Conservation (phyloP, 768 basidiomycete genomes). For the Mycena galericulata region DNA sequence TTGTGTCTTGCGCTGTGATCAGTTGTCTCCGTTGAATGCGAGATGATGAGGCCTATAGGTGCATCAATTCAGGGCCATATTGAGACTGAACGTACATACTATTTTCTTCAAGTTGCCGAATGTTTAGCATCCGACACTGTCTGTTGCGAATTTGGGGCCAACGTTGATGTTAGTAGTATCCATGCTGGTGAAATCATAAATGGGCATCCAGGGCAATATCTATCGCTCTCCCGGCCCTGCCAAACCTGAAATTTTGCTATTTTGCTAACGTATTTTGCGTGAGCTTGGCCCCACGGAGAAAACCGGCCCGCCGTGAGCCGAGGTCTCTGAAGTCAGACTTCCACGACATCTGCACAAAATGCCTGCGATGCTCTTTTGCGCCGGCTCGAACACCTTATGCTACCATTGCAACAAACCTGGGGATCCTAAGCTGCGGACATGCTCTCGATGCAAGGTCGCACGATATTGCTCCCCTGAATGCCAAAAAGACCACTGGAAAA, state of each 20-base stretch:
- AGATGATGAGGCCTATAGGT: neutral
- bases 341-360: neutral
- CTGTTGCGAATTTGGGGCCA: too few relatives aligned
- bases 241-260: too few relatives aligned
- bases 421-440: conserved; percentile 9
- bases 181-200: too few relatives aligned
- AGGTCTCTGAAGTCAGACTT: neutral
- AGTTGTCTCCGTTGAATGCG: conserved; percentile 69
- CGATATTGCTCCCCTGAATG: conserved; percentile 13
- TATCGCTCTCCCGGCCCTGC: too few relatives aligned
- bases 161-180: too few relatives aligned
- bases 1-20: conserved; percentile 69
- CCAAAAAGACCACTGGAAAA: conserved; percentile 12
- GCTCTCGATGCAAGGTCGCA: conserved; percentile 12
- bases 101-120: too few relatives aligned
- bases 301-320: neutral
- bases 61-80: neutral
- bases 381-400: conserved; percentile 1
- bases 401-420: conserved; percentile 3
- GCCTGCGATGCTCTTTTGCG: neutral
- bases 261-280: too few relatives aligned
- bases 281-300: too few relatives aligned
- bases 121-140: neutral
- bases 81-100: too few relatives aligned
- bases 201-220: too few relatives aligned